A percentile compares a stretch with the other conserved stretches of the same genome.
Conservation (phyloP, 306 rosid genomes). For the Boehmeria nivea region DNA sequence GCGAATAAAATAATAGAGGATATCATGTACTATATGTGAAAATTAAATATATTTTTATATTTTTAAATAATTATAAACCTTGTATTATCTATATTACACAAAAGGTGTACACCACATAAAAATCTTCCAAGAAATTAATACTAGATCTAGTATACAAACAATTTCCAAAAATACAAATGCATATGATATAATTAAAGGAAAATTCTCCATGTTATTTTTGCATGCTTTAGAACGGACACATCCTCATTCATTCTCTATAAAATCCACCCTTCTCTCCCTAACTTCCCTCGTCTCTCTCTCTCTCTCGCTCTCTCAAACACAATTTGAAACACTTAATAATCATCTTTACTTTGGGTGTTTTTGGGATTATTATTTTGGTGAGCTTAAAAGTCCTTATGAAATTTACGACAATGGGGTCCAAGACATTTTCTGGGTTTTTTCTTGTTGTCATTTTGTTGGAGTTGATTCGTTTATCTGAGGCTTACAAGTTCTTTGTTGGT, state of each 20-base stretch:
- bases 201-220: too few species aligned
- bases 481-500: constrained; percentile 40
- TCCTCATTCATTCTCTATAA: constrained; percentile 17
- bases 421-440: constrained; percentile 6
- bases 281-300: constrained; percentile 1
- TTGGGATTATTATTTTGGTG: neutral
- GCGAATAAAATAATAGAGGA: too few species aligned
- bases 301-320: neutral
- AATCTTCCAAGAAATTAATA: neutral
- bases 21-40: too few species aligned
- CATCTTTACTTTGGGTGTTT: too few species aligned
- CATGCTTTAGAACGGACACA: too few species aligned
- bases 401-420: constrained; percentile 19
- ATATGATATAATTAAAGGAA: too few species aligned
- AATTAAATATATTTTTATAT: too few species aligned
- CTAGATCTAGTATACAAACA: neutral
- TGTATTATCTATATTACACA: too few species aligned
- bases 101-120: too few species aligned
- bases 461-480: constrained; percentile 21
- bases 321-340: too few species aligned
- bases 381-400: neutral
- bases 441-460: constrained; percentile 12
- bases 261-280: neutral
- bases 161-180: neutral
- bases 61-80: too few species aligned